Percentiles rank a stretch among this genome's conserved stretches.
phyloP scores from a whole-genome alignment of 1,284 basidiomycete genomes.

The Trametes versicolor region DNA sequence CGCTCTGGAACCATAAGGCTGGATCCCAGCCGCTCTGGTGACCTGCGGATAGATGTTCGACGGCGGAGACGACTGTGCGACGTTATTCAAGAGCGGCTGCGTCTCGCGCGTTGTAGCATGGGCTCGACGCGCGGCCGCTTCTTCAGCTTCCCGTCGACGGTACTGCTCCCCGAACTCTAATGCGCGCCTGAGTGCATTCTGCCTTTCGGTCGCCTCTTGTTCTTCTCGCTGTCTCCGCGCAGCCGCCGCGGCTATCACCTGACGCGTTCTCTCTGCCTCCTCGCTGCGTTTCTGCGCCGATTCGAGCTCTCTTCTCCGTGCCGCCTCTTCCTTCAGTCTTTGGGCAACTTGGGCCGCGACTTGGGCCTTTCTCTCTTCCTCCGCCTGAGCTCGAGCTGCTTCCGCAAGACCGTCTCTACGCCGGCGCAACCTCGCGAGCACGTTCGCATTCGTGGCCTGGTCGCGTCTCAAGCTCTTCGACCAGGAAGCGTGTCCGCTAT shows the following conservation, averaged over 20 bases:
- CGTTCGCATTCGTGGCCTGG: background rate
- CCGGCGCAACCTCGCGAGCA: background rate
- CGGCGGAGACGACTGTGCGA: background rate
- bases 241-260: background rate
- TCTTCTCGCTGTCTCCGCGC: background rate
- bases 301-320: background rate
- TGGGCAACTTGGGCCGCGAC: too few species aligned
- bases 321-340: too few species aligned
- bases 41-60: background rate
- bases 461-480: background rate
- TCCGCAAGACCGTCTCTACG: background rate
- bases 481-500: slow-evolving; percentile 8
- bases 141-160: background rate
- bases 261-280: background rate
- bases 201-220: background rate
- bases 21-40: background rate
- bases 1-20: background rate
- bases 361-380: background rate
- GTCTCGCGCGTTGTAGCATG: background rate
- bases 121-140: background rate
- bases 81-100: background rate
- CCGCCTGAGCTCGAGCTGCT: background rate
- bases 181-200: background rate
- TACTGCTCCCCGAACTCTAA: background rate
- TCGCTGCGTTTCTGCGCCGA: background rate